Evolutionary conservation across 352 stramenopile species (phyloP), one percentile per base, ranked within the genome.

Genomic region (Phytophthora agathidicida): DNA sequence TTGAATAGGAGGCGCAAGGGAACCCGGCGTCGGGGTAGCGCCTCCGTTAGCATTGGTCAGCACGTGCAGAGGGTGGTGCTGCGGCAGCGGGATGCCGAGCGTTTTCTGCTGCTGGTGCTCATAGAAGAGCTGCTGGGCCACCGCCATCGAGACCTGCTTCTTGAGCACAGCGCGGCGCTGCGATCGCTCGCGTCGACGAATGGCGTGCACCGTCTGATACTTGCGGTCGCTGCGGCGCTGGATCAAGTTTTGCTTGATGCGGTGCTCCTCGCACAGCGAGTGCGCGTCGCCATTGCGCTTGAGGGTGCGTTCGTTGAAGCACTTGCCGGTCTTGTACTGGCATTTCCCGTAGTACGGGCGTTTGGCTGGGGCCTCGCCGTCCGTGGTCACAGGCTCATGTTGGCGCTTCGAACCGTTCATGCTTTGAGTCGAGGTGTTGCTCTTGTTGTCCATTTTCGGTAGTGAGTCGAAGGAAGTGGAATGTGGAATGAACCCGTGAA

Each of bases 321-420:
- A 95, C 60, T 95, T 95, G 68, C 86, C 82, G 22, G 86, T 93
- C 60, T 95, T 92, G 77, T 95, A 95, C 66, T 91, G 78, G 58
- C 83, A 95, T 60, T 93, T 94, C 64, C 83, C 83, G 22, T 78
- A 78, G 68, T 89, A 90, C 35, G 64, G 42, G 0, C 80, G 75
- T 33, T 60, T 65, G 11, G 36, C 14, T 0, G 41, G 11, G 7
- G 56, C 32, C 20, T 66, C 59, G 16, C 23, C 60, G 19, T 32
- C 52, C 26, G 39, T 41, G 22, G 17, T 43, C 22, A 54, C 16
- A 8, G 28, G 20, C n/a, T 71, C 54, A 35, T 35, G 43, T 20
- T 59, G 35, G 24, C 62, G 62, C 56, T 71, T 71, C 20, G 16
- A 44, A 20, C 39, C 46, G 27, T 30, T 67, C 9, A 55, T 13